Evolutionary conservation across 2,329 filamentous ascomycete genomes (phyloP).

Genomic region (Colletotrichum abscissum): DNA sequence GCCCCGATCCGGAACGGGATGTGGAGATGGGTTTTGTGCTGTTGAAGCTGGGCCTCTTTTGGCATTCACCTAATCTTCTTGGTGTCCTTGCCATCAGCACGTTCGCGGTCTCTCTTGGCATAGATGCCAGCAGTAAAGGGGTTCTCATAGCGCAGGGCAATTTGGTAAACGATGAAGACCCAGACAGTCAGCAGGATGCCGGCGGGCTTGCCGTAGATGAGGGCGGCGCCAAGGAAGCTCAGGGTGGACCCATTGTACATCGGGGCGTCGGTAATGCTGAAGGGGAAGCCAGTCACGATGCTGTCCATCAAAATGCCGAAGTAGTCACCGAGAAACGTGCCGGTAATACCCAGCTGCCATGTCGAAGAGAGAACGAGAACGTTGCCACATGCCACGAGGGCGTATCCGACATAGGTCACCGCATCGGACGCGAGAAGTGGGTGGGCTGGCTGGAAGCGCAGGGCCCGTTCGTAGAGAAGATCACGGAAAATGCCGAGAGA

Average conservation of each 20-base stretch:
- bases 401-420: slow-evolving; percentile 73
- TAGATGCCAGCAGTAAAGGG: slow-evolving; percentile 96
- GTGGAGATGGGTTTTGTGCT: slow-evolving; percentile 22
- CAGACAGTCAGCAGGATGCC: slow-evolving; percentile 80
- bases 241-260: slow-evolving; percentile 98
- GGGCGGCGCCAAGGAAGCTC: slow-evolving; percentile 88
- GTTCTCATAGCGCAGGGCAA: slow-evolving; percentile 90
- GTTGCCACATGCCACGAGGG: slow-evolving; percentile 81
- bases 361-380: slow-evolving; percentile 88
- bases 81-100: slow-evolving; percentile 55
- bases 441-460: slow-evolving; percentile 80
- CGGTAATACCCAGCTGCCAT: slow-evolving; percentile 91
- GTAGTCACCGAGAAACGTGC: slow-evolving; percentile 97
- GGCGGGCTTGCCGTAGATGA: slow-evolving; percentile 88
- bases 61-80: slow-evolving; percentile 64
- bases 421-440: slow-evolving; percentile 73
- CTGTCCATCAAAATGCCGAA: slow-evolving; percentile 98
- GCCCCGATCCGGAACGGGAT: slow-evolving; percentile 22
- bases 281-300: slow-evolving; percentile 94
- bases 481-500: slow-evolving; percentile 90
- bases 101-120: slow-evolving; percentile 79
- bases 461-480: slow-evolving; percentile 85
- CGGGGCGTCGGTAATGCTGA: slow-evolving; percentile 88
- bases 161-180: slow-evolving; percentile 81
- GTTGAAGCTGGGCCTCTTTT: slow-evolving; percentile 35